These are phyloP conservation scores for Nemania abortiva DNA, from an alignment of 2,329 filamentous ascomycete species.

Conservation along the genomic window DNA sequence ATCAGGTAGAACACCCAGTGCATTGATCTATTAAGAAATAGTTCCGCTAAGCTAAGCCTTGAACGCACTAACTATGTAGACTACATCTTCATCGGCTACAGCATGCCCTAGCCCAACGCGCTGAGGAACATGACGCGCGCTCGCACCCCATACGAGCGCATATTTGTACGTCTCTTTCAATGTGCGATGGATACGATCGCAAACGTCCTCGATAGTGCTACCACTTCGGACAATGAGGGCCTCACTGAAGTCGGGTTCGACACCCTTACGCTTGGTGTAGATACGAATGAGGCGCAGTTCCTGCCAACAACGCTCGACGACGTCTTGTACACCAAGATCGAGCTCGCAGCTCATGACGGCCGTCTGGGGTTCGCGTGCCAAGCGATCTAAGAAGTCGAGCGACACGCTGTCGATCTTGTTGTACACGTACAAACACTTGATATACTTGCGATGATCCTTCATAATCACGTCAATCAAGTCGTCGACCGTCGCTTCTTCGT, in stretches of 20 bases:
- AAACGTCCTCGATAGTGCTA: constrained; percentile 95
- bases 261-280: constrained; percentile 96
- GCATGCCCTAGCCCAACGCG: constrained; percentile 86
- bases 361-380: constrained; percentile 93
- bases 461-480: constrained; percentile 99
- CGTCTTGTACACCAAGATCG: constrained; percentile 91
- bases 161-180: constrained; percentile 99
- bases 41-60: constrained; percentile 59
- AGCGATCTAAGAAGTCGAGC: constrained; percentile 89
- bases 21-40: constrained; percentile 41
- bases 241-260: constrained; percentile 89
- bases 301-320: constrained; percentile 94
- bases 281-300: constrained; percentile 90
- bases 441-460: constrained; percentile 99
- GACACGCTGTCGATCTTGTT: constrained; percentile 99
- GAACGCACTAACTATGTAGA: constrained; percentile 75
- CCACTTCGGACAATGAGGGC: constrained; percentile 91
- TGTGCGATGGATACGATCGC: constrained; percentile 91
- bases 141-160: constrained; percentile 96
- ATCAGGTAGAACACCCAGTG: constrained; percentile 1
- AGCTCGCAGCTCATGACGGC: constrained; percentile 98
- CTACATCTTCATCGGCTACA: constrained; percentile 78
- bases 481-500: constrained; percentile 95
- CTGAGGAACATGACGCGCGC: constrained; percentile 94
- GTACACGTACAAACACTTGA: constrained; percentile 95